Evolutionary conservation across 176 grass and related monocot species (phyloP).

Genomic region (Carex myosuroides): DNA sequence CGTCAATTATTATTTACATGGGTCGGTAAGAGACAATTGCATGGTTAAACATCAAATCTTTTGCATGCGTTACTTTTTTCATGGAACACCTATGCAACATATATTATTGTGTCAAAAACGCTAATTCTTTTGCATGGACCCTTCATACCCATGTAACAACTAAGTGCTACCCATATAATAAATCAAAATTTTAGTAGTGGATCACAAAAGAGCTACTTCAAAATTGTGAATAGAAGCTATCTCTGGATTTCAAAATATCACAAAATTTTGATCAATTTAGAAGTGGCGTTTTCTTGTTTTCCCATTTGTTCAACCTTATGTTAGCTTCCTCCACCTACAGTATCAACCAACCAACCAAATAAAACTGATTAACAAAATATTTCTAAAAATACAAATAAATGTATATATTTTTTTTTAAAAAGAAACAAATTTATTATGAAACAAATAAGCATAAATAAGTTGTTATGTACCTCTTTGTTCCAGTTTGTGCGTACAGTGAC

Average conservation of each 20-base stretch:
- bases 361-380: not conserved
- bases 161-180: no score
- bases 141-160: no score
- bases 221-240: not conserved
- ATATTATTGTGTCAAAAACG: no score
- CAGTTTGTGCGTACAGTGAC: constrained; percentile 40
- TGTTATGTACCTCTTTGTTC: constrained; percentile 33
- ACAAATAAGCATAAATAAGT: not conserved
- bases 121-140: no score
- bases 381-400: not conserved
- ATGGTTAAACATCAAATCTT: no score
- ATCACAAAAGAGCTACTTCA: not conserved
- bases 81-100: no score
- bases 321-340: constrained; percentile 36
- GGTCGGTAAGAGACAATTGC: no score
- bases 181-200: no score
- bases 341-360: not conserved
- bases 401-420: no score
- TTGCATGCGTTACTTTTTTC: no score
- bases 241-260: not conserved
- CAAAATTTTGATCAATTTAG: not conserved
- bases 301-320: constrained; percentile 35
- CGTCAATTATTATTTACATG: no score
- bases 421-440: not conserved
- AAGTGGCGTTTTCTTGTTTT: constrained; percentile 19